phyloP scores from a whole-genome alignment of 169 alveolate genomes.

The Ichthyophthirius multifiliis region DNA sequence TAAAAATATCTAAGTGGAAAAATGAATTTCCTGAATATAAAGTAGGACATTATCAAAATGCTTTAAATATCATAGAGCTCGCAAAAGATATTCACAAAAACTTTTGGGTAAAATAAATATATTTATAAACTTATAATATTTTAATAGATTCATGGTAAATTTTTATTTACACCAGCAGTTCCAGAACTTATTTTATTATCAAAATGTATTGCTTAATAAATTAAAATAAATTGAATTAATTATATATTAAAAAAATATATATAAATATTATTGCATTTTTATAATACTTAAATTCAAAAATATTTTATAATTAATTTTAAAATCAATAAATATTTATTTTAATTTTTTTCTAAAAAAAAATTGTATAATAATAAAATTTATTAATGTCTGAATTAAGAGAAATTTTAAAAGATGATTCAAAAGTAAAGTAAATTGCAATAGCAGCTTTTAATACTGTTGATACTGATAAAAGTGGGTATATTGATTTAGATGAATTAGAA shows the following conservation, averaged over 20 bases:
- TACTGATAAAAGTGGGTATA: not conserved
- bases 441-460: constrained; percentile 12
- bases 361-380: not conserved
- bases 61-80: not conserved
- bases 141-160: not conserved
- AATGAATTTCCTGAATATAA: not conserved
- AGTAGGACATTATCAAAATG: not conserved
- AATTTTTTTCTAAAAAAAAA: too few relatives aligned
- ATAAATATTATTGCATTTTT: too few relatives aligned
- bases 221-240: too few relatives aligned
- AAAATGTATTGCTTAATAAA: not conserved
- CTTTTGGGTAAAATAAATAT: not conserved
- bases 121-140: not conserved
- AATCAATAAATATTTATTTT: too few relatives aligned
- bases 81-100: not conserved
- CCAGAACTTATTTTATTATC: not conserved
- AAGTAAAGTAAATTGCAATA: not conserved
- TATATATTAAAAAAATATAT: too few relatives aligned
- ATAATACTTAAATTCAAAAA: too few relatives aligned
- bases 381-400: constrained; percentile 1
- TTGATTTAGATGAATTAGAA: constrained; percentile 13
- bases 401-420: not conserved
- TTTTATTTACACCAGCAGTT: not conserved
- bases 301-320: too few relatives aligned
- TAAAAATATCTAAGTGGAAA: not conserved